Base-by-base conservation (phyloP, 1,139 yeast species). In the Citeromyces siamensis region DNA sequence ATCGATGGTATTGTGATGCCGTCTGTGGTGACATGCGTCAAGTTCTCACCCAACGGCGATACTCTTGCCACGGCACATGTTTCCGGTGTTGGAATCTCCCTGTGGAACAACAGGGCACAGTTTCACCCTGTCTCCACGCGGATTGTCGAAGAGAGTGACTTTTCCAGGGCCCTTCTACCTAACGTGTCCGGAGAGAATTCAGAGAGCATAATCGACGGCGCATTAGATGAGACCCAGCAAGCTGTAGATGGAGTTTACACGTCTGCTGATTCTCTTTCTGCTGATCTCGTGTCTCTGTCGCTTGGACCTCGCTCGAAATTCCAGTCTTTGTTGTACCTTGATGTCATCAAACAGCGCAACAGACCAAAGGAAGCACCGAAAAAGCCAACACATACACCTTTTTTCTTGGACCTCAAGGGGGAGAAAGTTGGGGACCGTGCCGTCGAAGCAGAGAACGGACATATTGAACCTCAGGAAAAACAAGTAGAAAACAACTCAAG, bases 41-140 rank as follows among this genome's bases (percentile, higher is more conserved):
- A 79, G 49, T 74, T 90, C 47, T 82, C 95, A 13, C 95, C 95
- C 3, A 67, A 77, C 38, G 95, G 95, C 34, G 97, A 93, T 47
- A 73, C 81, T 56, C 67, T 93, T 41, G 98, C 97, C 2, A 88
- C 98, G 1, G 69, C 95, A 0, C 98, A 93, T 59, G 95, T 86
- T 9, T 68, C 75, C 23, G 94, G 94, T 10, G 82, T 83, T 42
- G 98, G 98, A 22, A 76, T 93, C 41, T 76, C 83, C 37, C 62
- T 93, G 41, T 93, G 99, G 99, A 81, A 95, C 3, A 85, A 88
- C 54, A 69, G 79, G 49, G 76, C 96, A 1, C 95, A 86, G 56
- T 88, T 88, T 56, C 71, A 64, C 44, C 75, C 78, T 2, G 55
- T 63, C 6, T 75, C 94, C 1, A 75, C 88, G 1, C 73, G 90